Evolutionary conservation across 805 yeast species (phyloP).

Genomic region (Kuraishia molischiana): DNA sequence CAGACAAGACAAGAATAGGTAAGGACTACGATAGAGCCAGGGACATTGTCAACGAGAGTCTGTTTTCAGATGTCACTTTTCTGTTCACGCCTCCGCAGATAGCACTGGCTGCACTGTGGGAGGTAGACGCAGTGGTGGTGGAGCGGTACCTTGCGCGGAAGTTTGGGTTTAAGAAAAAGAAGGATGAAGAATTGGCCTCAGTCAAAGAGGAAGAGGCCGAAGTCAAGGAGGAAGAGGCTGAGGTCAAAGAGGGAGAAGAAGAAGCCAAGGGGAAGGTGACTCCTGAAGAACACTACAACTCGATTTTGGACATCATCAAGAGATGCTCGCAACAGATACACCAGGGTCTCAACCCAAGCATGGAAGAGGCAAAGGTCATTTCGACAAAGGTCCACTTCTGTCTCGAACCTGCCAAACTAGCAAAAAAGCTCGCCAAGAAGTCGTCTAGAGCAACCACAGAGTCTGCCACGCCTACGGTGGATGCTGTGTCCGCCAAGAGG

Average conservation of each 20-base stretch:
- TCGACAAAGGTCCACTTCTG: conserved; percentile 58
- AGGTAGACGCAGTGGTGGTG: conserved; percentile 52
- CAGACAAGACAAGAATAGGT: conserved; percentile 52
- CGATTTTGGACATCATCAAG: conserved; percentile 32
- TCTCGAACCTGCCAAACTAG: conserved; percentile 38
- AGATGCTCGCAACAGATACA: conserved; percentile 39
- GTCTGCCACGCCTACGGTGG: conserved; percentile 1
- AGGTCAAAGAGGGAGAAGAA: conserved; percentile 2
- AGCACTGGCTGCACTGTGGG: conserved; percentile 77
- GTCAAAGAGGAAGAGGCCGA: conserved; percentile 8
- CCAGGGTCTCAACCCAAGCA: conserved; percentile 32
- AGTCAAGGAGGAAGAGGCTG: conserved; percentile 6
- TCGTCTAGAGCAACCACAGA: conserved; percentile 1
- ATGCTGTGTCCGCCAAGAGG: conserved; percentile 2
- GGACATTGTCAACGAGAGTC: conserved; percentile 52
- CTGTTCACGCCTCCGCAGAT: conserved; percentile 91
- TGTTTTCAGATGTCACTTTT: conserved; percentile 69
- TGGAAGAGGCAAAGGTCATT: conserved; percentile 52
- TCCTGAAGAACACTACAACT: conserved; percentile 26
- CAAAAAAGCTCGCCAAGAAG: conserved; percentile 12
- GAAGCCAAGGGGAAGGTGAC: conserved; percentile 3
- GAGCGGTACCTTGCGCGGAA: conserved; percentile 60
- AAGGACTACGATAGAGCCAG: conserved; percentile 63
- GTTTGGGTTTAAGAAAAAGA: conserved; percentile 27
- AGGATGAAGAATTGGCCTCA: conserved; percentile 4